Base-by-base conservation (phyloP, 257 asterid species). In the Vinca minor region DNA sequence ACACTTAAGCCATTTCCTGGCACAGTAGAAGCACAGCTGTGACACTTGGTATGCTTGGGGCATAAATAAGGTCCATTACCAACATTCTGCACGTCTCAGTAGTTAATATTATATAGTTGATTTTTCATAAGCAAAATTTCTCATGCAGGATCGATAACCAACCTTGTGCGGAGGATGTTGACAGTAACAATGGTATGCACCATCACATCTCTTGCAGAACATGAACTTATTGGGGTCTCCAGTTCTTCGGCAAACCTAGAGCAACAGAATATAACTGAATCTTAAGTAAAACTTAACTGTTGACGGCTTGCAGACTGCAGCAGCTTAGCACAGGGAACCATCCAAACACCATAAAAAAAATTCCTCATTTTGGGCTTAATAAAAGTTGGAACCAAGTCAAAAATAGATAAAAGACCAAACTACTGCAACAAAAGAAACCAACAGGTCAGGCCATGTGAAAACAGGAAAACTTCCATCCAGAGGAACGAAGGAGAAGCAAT, bases 121-220 rank as follows among this genome's bases (percentile, higher is more conserved):
- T 42, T 56, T 48, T 49, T 25, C 45, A 38, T 25, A 65, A 55
- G 7, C 25, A 56, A 21, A 25, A 62, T 32, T n/a, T 58, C 21
- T 31, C 34, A 23, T 7, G 36, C 41, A 55, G 48, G 63, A 44
- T 54, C 46, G 36, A 52, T 38, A 53, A 49, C 74, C 47, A 71
- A 93, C 99, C 99, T 89, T 93, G 76, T 89, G 99, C 21, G 99
- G 94, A 74, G 96, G 99, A 72, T 93, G 97, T 75, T 85, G 95
- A 69, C 99, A 93, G 76, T 89, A 93, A 73, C 97, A 90, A 71
- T 93, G 97, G 60, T 65, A 73, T 65, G 99, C 99, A 72, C 81
- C 90, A 74, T 93, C 99, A 66, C 99, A 93, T 76, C 97, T 89
- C 83, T 83, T 89, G 83, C 97, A 93, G 77, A 87, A 93, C 97